Evolutionary conservation across 2,329 filamentous ascomycete species (phyloP).

Genomic region (Metarhizium anisopliae): DNA sequence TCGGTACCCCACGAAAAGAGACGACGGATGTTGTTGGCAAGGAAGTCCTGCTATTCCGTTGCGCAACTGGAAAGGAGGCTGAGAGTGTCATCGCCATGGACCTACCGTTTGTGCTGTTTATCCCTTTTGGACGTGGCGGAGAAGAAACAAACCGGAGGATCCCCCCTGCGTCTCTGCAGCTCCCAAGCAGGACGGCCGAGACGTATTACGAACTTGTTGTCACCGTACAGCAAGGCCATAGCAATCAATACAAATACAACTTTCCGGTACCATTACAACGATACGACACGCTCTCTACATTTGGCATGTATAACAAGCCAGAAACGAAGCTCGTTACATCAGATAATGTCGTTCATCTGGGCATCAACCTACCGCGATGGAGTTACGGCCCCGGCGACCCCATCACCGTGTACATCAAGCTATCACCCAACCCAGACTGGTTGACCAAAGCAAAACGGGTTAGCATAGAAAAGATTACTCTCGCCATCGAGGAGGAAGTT

Average conservation of each 20-base stretch:
- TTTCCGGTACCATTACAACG: conserved; percentile 86
- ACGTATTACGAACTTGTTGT: conserved; percentile 96
- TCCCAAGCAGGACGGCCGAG: conserved; percentile 89
- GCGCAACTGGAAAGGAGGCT: conserved; percentile 71
- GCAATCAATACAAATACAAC: conserved; percentile 78
- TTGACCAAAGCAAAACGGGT: conserved; percentile 83
- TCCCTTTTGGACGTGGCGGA: conserved; percentile 85
- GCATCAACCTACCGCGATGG: conserved; percentile 88
- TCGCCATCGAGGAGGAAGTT: conserved; percentile 93
- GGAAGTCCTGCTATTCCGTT: conserved; percentile 86
- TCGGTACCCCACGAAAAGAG: conserved; percentile 84
- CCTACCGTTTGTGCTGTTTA: conserved; percentile 92
- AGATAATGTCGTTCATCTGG: conserved; percentile 85
- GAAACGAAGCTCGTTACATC: conserved; percentile 78
- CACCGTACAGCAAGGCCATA: conserved; percentile 83
- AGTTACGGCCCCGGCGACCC: conserved; percentile 94
- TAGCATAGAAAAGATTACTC: conserved; percentile 87
- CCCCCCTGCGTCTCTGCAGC: conserved; percentile 82
- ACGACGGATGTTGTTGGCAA: conserved; percentile 90
- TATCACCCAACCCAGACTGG: conserved; percentile 89
- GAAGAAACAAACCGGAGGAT: conserved; percentile 85
- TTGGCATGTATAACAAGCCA: conserved; percentile 98
- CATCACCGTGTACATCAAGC: conserved; percentile 90
- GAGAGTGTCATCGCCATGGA: conserved; percentile 95
- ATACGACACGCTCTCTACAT: conserved; percentile 95